A percentile compares a stretch with the other conserved stretches of the same genome.
Evolutionary conservation across 108 stramenopile species (phyloP).

Genomic region (Pseudonitzschia delicatissima): DNA sequence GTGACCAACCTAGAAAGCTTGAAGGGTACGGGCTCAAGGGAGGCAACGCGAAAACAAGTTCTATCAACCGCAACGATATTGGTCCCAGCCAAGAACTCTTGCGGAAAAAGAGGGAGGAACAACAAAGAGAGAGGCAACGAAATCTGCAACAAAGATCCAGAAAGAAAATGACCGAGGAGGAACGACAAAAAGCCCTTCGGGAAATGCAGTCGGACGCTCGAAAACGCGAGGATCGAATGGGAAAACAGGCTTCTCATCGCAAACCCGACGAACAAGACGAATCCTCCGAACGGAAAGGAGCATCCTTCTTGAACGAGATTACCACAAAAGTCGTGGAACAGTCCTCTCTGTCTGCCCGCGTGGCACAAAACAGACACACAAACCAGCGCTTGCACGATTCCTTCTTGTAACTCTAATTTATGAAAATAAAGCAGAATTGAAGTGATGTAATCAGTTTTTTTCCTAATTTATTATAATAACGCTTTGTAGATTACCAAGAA

Average conservation of each 20-base stretch:
- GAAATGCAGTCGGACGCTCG: constrained; percentile 48
- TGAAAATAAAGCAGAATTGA: not conserved
- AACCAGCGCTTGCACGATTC: constrained; percentile 38
- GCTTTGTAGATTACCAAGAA: not conserved
- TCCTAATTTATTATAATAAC: constrained; percentile 24
- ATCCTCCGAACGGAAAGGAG: constrained; percentile 1
- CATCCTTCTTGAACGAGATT: constrained; percentile 34
- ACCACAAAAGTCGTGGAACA: constrained; percentile 21
- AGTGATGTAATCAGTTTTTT: not conserved
- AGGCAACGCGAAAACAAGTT: not conserved
- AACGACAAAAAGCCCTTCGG: constrained; percentile 37
- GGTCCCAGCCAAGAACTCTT: constrained; percentile 60
- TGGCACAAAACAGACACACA: constrained; percentile 47
- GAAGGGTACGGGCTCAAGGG: constrained; percentile 61
- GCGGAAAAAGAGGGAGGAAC: constrained; percentile 46
- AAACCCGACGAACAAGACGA: constrained; percentile 3
- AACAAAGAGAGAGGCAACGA: constrained; percentile 38
- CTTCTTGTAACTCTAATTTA: constrained; percentile 18
- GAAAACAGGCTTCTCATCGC: not conserved
- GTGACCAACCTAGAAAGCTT: constrained; percentile 14
- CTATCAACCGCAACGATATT: constrained; percentile 27
- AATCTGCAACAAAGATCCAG: constrained; percentile 12
- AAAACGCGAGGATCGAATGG: constrained; percentile 14
- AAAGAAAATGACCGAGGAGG: constrained; percentile 28
- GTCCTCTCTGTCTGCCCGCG: constrained; percentile 28